Evolutionary conservation across 495 filamentous ascomycete species (phyloP), one percentile per base, ranked within the genome.

Genomic region (Coniosporium apollinis): DNA sequence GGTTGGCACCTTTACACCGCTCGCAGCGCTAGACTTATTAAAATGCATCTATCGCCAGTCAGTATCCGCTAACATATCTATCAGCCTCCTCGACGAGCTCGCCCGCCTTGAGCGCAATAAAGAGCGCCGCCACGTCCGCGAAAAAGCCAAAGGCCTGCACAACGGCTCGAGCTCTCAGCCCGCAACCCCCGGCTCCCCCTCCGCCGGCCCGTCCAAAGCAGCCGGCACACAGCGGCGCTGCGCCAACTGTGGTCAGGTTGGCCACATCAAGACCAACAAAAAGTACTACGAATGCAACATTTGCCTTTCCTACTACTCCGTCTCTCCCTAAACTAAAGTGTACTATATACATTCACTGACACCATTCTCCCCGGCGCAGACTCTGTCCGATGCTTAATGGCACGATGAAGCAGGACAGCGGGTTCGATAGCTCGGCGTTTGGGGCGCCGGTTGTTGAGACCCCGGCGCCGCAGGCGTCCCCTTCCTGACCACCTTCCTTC

Each of bases 251-350:
- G 87, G 87, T 21, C 76, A 85, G 48, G 76, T 86, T 15, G 89
- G 89, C 17, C 89, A 99, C 49, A 99, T 99, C 66, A 92, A 92
- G 58, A 94, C 86, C n/a, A 94, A 94, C 63, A 89, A 93, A 65
- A 94, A 87, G 79, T 86, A 64, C 54, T 26, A 9, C 9, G 13
- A 26, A 26, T 26, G 24, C 15, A 44, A 37, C 25, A 5, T 9
- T 37, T 47, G 31, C 41, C 29, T 36, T 28, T 24, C 22, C 31
- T 45, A 41, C 43, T 11, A 20, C 14, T 20, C 8, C 19, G 11
- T 15, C 13, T 7, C 30, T 18, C 30, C 15, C 30, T 7, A 17
- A 32, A 9, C 9, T 6, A 7, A 32, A 32, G 7, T 26, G 17
- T 19, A 34, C 15, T 20, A 41, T 28, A 21, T 26, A 7, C 11